Conservation (phyloP, 2,329 filamentous ascomycete species). For the Diplodia corticola region DNA sequence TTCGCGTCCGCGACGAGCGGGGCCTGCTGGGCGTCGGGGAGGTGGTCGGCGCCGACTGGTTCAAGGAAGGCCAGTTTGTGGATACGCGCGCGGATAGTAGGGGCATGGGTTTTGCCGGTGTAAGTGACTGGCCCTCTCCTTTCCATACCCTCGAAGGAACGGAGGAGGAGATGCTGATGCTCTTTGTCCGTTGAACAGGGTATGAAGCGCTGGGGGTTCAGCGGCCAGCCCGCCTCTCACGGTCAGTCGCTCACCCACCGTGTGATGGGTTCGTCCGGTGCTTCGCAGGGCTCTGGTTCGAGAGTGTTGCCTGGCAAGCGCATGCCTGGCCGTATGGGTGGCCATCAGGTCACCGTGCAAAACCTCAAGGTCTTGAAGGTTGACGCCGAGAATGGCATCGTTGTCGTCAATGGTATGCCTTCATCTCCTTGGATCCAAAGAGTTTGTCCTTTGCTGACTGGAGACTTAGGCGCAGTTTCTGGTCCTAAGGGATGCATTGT, state of each 20-base stretch:
- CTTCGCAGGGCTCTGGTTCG: conserved; percentile 87
- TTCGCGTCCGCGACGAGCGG: conserved; percentile 71
- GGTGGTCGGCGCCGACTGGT: conserved; percentile 82
- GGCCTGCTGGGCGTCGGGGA: conserved; percentile 77
- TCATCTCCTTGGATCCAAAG: neutral
- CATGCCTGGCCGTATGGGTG: conserved; percentile 96
- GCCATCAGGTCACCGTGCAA: conserved; percentile 82
- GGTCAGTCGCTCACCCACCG: conserved; percentile 95
- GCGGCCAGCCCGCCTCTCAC: conserved; percentile 86
- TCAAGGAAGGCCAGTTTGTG: conserved; percentile 84
- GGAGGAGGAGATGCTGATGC: neutral
- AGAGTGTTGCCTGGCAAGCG: conserved; percentile 94
- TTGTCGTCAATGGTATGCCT: conserved; percentile 75
- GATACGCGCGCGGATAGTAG: conserved; percentile 77
- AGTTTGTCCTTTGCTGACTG: neutral
- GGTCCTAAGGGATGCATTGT: conserved; percentile 87
- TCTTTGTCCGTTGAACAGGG: conserved; percentile 49
- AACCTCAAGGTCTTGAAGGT: conserved; percentile 88
- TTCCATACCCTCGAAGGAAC: neutral
- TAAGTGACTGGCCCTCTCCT: conserved; percentile 34
- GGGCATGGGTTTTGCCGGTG: conserved; percentile 90
- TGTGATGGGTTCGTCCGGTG: conserved; percentile 85
- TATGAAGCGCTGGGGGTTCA: conserved; percentile 94
- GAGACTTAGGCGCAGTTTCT: conserved; percentile 63
- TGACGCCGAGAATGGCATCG: conserved; percentile 80